Percentiles rank a stretch among this genome's conserved stretches.
Conservation (phyloP, 169 alveolate species). For the Cytauxzoon felis region DNA sequence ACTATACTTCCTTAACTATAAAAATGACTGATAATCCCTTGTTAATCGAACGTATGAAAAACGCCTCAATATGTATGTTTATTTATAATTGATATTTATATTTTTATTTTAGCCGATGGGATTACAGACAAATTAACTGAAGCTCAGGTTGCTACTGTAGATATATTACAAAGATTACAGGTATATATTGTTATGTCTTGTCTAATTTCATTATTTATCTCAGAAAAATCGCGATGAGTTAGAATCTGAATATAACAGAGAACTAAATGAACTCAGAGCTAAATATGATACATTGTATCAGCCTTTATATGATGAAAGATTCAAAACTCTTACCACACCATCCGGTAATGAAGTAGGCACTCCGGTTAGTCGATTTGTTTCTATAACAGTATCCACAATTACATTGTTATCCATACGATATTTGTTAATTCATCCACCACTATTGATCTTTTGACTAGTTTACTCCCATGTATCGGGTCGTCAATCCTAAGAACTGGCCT, state of each 20-base stretch:
- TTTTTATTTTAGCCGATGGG: slow-evolving; percentile 34
- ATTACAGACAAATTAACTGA: slow-evolving; percentile 66
- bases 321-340: slow-evolving; percentile 46
- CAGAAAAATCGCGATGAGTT: slow-evolving; percentile 72
- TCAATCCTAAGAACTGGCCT: too few relatives aligned
- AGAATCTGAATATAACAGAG: slow-evolving; percentile 70
- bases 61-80: slow-evolving; percentile 56
- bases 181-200: too few relatives aligned
- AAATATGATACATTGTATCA: slow-evolving; percentile 71
- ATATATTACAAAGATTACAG: slow-evolving; percentile 63
- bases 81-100: neutral
- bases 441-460: neutral
- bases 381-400: neutral
- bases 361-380: slow-evolving; percentile 17
- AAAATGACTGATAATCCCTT: slow-evolving; percentile 56
- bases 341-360: slow-evolving; percentile 58
- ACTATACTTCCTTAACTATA: neutral
- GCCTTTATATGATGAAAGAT: slow-evolving; percentile 68
- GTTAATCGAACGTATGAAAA: slow-evolving; percentile 57
- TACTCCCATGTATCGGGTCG: too few relatives aligned
- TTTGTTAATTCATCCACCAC: neutral
- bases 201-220: too few relatives aligned
- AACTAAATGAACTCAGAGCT: slow-evolving; percentile 67
- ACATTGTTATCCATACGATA: neutral
- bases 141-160: slow-evolving; percentile 65